A percentile compares a stretch with the other conserved stretches of the same genome.
These are phyloP conservation scores for Piper longum DNA, from an alignment of 164 flowering plant genomes.

Conservation along the genomic window DNA sequence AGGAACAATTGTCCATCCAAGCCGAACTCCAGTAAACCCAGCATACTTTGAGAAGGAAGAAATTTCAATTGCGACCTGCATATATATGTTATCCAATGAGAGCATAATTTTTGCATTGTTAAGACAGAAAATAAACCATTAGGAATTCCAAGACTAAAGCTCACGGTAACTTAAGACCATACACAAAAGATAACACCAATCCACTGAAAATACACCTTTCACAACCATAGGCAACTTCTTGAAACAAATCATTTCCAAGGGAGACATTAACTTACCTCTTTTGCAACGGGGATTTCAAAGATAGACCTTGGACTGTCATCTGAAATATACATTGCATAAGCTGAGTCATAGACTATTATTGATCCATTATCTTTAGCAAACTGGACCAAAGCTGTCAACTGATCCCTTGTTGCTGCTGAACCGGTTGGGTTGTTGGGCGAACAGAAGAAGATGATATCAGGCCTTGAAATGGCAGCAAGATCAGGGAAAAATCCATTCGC, in stretches of 20 bases:
- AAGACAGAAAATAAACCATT: background rate
- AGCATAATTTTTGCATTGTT: background rate
- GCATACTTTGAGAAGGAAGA: conserved; percentile 89
- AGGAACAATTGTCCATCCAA: conserved; percentile 93
- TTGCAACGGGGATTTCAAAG: conserved; percentile 95
- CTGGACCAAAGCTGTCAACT: conserved; percentile 55
- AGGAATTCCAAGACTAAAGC: too few relatives aligned
- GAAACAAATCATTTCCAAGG: background rate
- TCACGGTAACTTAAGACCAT: too few relatives aligned
- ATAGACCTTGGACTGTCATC: conserved; percentile 80
- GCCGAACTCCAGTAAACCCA: conserved; percentile 92
- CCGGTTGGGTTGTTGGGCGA: conserved; percentile 98
- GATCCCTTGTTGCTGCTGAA: conserved; percentile 72
- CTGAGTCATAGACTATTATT: conserved; percentile 83
- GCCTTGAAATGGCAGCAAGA: conserved; percentile 41
- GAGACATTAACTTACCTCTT: conserved; percentile 38
- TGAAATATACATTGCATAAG: conserved; percentile 77
- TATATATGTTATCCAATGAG: background rate
- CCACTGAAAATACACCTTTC: too few relatives aligned
- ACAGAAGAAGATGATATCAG: conserved; percentile 89
- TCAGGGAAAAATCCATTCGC: conserved; percentile 91
- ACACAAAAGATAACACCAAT: too few relatives aligned
- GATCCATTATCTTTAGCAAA: conserved; percentile 91
- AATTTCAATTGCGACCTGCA: conserved; percentile 85
- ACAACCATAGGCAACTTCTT: background rate